These are phyloP conservation scores for Skeletonema menzelii DNA, from an alignment of 108 stramenopile species.

Conservation along the genomic window DNA sequence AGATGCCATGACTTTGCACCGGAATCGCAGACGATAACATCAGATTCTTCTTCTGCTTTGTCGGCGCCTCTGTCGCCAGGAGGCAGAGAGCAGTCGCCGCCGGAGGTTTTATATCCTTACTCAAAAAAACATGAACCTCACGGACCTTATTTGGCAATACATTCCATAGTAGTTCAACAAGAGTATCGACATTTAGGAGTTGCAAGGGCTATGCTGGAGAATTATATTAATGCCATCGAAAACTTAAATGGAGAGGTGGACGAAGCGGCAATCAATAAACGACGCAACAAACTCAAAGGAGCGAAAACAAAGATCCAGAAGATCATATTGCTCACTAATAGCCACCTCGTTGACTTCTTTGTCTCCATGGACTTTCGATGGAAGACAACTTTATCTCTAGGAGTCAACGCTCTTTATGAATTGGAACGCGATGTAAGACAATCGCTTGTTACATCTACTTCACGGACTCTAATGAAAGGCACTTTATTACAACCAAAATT, in stretches of 20 bases:
- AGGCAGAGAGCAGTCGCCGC: neutral
- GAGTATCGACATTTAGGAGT: slow-evolving; percentile 49
- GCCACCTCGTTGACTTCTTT: slow-evolving; percentile 68
- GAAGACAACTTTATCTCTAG: slow-evolving; percentile 41
- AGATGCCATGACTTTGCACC: slow-evolving; percentile 26
- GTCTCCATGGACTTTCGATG: slow-evolving; percentile 68
- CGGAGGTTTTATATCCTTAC: neutral
- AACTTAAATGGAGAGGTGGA: slow-evolving; percentile 5
- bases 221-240: slow-evolving; percentile 45
- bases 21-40: slow-evolving; percentile 4
- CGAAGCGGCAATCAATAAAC: slow-evolving; percentile 8
- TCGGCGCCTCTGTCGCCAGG: neutral
- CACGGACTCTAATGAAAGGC: neutral
- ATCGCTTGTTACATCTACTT: neutral
- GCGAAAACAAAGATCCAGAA: slow-evolving; percentile 37
- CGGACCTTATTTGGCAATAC: slow-evolving; percentile 78
- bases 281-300: slow-evolving; percentile 21
- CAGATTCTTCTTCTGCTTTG: neutral
- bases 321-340: slow-evolving; percentile 63
- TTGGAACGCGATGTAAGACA: slow-evolving; percentile 46
- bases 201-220: slow-evolving; percentile 51
- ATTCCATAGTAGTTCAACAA: slow-evolving; percentile 67
- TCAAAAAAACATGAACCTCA: slow-evolving; percentile 49
- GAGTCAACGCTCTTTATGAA: slow-evolving; percentile 58
- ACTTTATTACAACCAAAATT: neutral